These are phyloP conservation scores for Priceomyces fermenticarens DNA, from an alignment of 805 yeast genomes.

Conservation along the genomic window DNA sequence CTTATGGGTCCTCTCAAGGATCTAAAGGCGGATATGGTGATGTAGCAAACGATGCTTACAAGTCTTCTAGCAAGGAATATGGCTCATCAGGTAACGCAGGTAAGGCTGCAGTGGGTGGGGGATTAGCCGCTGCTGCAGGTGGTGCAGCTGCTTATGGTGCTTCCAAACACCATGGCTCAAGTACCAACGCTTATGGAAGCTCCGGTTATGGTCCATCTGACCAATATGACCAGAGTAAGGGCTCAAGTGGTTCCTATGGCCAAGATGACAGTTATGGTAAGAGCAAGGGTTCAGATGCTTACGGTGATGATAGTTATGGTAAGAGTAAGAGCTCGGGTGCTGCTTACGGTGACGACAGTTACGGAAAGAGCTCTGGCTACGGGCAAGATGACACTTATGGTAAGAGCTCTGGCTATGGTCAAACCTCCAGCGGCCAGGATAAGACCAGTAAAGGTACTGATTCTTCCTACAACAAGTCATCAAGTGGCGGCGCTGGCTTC, in stretches of 20 bases:
- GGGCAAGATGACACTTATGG: neutral
- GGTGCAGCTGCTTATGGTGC: slow-evolving; percentile 7
- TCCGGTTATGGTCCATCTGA: slow-evolving; percentile 5
- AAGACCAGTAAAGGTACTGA: slow-evolving; percentile 8
- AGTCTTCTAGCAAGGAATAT: slow-evolving; percentile 2
- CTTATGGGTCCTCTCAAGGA: slow-evolving; percentile 5
- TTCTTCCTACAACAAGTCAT: slow-evolving; percentile 7
- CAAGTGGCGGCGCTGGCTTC: slow-evolving; percentile 16
- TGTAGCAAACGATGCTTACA: slow-evolving; percentile 2
- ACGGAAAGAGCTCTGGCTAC: neutral
- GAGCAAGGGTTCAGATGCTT: no score
- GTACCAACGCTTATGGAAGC: neutral
- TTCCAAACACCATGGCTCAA: neutral
- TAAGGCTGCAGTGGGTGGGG: slow-evolving; percentile 2
- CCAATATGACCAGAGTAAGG: neutral
- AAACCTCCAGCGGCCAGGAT: neutral
- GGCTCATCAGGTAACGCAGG: neutral
- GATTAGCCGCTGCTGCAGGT: neutral
- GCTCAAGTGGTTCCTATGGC: slow-evolving; percentile 1
- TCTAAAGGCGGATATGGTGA: slow-evolving; percentile 3
- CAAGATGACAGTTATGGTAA: neutral
- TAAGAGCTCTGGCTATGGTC: neutral
- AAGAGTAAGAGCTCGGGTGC: neutral
- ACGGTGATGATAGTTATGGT: neutral
- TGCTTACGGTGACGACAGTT: no score